Evolutionary conservation across 2,329 filamentous ascomycete genomes (phyloP), one percentile per base, ranked within the genome.

Genomic region (Furcasterigmium sp.): DNA sequence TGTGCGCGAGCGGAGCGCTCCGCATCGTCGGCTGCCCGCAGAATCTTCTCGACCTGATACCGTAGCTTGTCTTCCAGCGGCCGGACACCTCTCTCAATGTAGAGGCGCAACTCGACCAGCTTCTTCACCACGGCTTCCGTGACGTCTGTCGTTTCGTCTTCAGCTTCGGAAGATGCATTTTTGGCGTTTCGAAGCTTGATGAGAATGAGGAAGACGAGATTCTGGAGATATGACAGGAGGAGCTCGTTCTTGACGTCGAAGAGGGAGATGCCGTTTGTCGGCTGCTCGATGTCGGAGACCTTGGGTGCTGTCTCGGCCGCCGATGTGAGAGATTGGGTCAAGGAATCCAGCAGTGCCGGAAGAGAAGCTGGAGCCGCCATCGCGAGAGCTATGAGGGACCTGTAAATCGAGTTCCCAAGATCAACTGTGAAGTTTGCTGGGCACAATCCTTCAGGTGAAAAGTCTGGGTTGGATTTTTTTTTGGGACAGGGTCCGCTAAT

Each of bases 181-280:
- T 44, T 41, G 5, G 62, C 51, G 58, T 82, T 80, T 46, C 87
- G 81, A 17, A 97, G 65, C 57, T 94, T 91, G 29, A 94, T 66
- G 2, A 95, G 70, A 36, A 95, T 85, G 32, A 95, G 70, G 54
- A 95, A 95, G 36, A 93, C 87, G 4, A 97, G 80, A 56, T 95
- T 94, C 57, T 98, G 91, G 0, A 98, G 75, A 65, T 98, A 98
- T 4, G 91, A 91, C 30, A 98, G 82, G 15, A 98, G 82, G n/a
- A 98, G 76, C 61, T 98, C 93, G 66, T 94, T 97, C 70, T 98
- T 98, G 51, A 88, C 82, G 60, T 97, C 90, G 56, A 98, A 83
- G 1, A 98, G 80, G 1, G 93, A 96, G 46, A 98, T 93, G 58
- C 93, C 91, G 56, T 95, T 82, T 51, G 84, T 75, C 2, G 87